A percentile compares a stretch with the other conserved stretches of the same genome.
Evolutionary conservation across 305 asterid genomes (phyloP).

Genomic region (Plantago rigida): DNA sequence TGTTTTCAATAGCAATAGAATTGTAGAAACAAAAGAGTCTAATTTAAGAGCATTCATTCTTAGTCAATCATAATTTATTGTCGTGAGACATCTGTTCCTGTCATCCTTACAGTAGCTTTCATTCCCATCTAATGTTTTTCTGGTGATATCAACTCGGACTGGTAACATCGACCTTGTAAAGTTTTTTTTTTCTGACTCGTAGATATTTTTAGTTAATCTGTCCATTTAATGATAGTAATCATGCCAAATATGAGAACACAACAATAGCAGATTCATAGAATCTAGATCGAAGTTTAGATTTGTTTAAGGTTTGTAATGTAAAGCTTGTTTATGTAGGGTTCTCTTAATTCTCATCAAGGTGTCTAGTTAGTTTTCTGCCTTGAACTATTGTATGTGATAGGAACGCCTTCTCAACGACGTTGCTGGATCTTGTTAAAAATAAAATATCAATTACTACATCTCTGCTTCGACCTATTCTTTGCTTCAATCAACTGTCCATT

Average conservation of each 20-base stretch:
- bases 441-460: not conserved
- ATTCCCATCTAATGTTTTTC: not conserved
- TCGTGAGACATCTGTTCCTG: not conserved
- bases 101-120: not conserved
- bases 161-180: not conserved
- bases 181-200: not conserved
- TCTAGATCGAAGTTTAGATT: not conserved
- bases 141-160: not conserved
- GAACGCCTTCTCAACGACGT: not conserved
- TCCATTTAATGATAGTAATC: not conserved
- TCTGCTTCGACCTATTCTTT: conserved; percentile 10
- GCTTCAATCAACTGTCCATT: conserved; percentile 8
- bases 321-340: not conserved
- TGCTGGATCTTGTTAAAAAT: not conserved
- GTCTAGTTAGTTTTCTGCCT: not conserved
- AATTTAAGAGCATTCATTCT: no score
- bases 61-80: no score
- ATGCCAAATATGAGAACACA: not conserved
- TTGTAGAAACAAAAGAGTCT: no score
- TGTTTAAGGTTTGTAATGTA: not conserved
- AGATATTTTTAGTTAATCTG: not conserved
- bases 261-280: not conserved
- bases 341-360: not conserved
- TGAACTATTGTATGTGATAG: not conserved
- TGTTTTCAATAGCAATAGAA: no score